Conservation (phyloP, 345 rosid species). For the Jatropha curcas region DNA sequence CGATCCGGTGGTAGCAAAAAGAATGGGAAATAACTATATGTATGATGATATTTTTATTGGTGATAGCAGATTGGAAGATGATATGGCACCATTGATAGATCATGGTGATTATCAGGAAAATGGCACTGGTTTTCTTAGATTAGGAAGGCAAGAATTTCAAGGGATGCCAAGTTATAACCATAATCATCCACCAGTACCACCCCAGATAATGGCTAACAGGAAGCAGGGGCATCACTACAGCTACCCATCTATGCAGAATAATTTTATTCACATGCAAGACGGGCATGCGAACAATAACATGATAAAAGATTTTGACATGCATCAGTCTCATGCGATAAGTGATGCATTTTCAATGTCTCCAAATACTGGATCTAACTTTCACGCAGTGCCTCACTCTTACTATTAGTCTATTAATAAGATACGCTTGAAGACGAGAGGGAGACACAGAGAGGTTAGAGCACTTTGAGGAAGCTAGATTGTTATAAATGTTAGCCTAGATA, state of each 20-base stretch:
- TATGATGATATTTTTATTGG: conserved; percentile 13
- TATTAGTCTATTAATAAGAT: not conserved
- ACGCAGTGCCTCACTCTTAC: conserved; percentile 4
- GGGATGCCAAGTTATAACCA: conserved; percentile 19
- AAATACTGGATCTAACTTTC: not conserved
- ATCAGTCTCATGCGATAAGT: conserved; percentile 19
- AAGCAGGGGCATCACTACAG: conserved; percentile 18
- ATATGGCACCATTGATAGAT: conserved; percentile 11
- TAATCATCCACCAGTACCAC: conserved; percentile 11
- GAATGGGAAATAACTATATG: conserved; percentile 9
- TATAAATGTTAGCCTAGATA: not conserved
- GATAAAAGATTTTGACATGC: conserved; percentile 14
- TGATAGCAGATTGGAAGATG: not conserved
- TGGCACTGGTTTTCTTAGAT: conserved; percentile 17
- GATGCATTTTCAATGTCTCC: conserved; percentile 4
- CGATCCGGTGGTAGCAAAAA: conserved; percentile 10
- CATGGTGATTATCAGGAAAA: conserved; percentile 17
- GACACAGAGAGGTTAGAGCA: not conserved
- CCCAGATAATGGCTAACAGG: conserved; percentile 12
- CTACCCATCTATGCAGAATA: conserved; percentile 24
- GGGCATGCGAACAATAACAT: conserved; percentile 4
- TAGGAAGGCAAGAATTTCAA: conserved; percentile 13
- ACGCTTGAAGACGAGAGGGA: not conserved
- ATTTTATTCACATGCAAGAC: conserved; percentile 15
- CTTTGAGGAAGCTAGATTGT: not conserved